Evolutionary conservation across 1,284 basidiomycete genomes (phyloP).

Genomic region (Porodaedalea pini): DNA sequence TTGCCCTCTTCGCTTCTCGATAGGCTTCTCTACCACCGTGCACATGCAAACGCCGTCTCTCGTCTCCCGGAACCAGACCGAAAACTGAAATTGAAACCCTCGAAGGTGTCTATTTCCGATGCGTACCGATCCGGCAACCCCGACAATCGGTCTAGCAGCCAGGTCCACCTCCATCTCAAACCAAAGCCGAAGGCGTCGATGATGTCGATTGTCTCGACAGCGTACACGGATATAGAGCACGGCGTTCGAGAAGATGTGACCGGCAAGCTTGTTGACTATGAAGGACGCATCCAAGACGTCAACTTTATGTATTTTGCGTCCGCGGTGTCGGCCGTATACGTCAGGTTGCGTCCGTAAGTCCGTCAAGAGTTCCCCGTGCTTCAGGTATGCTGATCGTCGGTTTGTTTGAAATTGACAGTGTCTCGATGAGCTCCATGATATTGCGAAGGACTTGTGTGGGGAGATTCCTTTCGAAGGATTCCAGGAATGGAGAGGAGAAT

Average conservation of each 20-base stretch:
- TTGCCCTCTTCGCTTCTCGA: slow-evolving; percentile 43
- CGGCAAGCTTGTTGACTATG: background rate
- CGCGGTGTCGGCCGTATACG: slow-evolving; percentile 42
- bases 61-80: background rate
- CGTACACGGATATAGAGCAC: slow-evolving; percentile 31
- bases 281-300: background rate
- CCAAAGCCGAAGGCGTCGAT: slow-evolving; percentile 5
- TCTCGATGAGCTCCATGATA: slow-evolving; percentile 40
- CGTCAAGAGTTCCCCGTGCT: too few relatives aligned
- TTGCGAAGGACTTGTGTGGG: slow-evolving; percentile 43
- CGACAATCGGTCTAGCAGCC: background rate
- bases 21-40: slow-evolving; percentile 41
- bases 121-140: background rate
- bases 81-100: background rate
- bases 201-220: slow-evolving; percentile 25
- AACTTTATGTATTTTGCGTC: slow-evolving; percentile 46
- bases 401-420: slow-evolving; percentile 28
- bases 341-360: slow-evolving; percentile 40
- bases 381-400: too few relatives aligned
- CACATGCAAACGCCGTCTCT: background rate
- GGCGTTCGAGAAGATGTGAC: background rate
- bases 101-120: background rate
- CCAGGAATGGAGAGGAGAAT: slow-evolving; percentile 37
- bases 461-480: slow-evolving; percentile 45
- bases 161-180: background rate